Evolutionary conservation across 1,284 basidiomycete genomes (phyloP).

Genomic region (Papiliotrema laurentii): DNA sequence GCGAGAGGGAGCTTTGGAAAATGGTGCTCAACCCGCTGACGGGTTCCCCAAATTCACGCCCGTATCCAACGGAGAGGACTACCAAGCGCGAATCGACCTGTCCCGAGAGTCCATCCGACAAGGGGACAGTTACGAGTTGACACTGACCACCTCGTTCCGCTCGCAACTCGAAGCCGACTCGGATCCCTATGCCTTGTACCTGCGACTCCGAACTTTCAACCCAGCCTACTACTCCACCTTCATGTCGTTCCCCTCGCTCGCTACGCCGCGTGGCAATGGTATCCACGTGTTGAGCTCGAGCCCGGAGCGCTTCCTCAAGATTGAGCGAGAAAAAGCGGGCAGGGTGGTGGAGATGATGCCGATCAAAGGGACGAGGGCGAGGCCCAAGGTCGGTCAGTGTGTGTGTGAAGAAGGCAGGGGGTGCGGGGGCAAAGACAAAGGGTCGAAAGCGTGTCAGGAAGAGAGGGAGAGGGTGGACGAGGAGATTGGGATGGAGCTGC

Average conservation of each 20-base stretch:
- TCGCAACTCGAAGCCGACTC: constrained; percentile 17
- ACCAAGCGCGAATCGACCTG: constrained; percentile 66
- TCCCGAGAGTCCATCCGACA: constrained; percentile 73
- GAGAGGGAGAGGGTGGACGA: constrained; percentile 41
- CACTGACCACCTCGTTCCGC: constrained; percentile 71
- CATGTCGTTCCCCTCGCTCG: constrained; percentile 57
- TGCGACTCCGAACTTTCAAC: constrained; percentile 67
- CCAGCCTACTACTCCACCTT: constrained; percentile 89
- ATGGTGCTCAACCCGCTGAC: constrained; percentile 3
- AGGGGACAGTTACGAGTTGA: constrained; percentile 95
- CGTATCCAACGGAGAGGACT: constrained; percentile 49
- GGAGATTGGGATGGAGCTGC: constrained; percentile 52
- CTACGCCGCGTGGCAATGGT: constrained; percentile 52
- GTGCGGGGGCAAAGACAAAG: constrained; percentile 22
- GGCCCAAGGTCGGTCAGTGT: constrained; percentile 41
- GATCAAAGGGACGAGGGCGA: constrained; percentile 76
- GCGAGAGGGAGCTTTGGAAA: too few relatives aligned
- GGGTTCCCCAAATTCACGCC: constrained; percentile 37
- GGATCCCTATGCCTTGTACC: constrained; percentile 41
- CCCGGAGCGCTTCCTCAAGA: constrained; percentile 91
- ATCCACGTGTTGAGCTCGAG: constrained; percentile 68
- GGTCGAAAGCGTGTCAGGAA: constrained; percentile 24
- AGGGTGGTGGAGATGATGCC: constrained; percentile 72
- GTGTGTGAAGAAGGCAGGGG: constrained; percentile 26
- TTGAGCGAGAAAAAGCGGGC: constrained; percentile 53